Conservation (phyloP, 768 basidiomycete species). For the Polyporus arcularius region DNA sequence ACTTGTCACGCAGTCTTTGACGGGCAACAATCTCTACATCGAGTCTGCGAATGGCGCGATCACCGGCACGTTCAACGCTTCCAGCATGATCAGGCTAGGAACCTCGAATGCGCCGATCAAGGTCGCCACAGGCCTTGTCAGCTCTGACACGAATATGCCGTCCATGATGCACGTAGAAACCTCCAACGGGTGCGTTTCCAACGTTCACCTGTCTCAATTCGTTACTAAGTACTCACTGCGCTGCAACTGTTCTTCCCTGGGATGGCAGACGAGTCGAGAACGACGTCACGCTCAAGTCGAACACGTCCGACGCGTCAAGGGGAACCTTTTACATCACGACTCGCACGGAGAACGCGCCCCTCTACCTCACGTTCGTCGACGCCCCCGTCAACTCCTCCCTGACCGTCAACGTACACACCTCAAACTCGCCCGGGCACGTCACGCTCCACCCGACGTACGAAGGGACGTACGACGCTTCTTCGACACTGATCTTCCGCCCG, state of each 20-base stretch:
- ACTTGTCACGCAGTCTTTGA: conserved; percentile 32
- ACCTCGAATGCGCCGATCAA: conserved; percentile 39
- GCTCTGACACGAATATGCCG: too few relatives aligned
- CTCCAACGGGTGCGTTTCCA: too few relatives aligned
- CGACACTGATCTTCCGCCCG: conserved; percentile 14
- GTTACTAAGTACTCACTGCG: too few relatives aligned
- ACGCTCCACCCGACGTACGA: conserved; percentile 38
- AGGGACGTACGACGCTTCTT: conserved; percentile 34
- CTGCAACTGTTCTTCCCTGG: too few relatives aligned
- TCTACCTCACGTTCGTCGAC: conserved; percentile 32
- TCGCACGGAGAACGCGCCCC: conserved; percentile 34
- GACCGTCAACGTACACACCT: conserved; percentile 29
- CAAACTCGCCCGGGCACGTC: conserved; percentile 38
- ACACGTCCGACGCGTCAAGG: conserved; percentile 14
- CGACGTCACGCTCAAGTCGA: conserved; percentile 19
- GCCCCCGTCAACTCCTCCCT: conserved; percentile 38
- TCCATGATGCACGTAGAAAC: too few relatives aligned
- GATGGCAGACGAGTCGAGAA: conserved; percentile 21
- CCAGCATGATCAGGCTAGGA: conserved; percentile 28
- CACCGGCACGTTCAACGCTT: conserved; percentile 38
- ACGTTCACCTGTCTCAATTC: too few relatives aligned
- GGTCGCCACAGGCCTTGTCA: too few relatives aligned
- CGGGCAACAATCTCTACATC: conserved; percentile 24
- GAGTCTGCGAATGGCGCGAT: conserved; percentile 38
- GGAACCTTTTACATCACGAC: conserved; percentile 35